A percentile compares a stretch with the other conserved stretches of the same genome.
Conservation (phyloP, 2,329 filamentous ascomycete genomes). For the Grosmannia penicillata region DNA sequence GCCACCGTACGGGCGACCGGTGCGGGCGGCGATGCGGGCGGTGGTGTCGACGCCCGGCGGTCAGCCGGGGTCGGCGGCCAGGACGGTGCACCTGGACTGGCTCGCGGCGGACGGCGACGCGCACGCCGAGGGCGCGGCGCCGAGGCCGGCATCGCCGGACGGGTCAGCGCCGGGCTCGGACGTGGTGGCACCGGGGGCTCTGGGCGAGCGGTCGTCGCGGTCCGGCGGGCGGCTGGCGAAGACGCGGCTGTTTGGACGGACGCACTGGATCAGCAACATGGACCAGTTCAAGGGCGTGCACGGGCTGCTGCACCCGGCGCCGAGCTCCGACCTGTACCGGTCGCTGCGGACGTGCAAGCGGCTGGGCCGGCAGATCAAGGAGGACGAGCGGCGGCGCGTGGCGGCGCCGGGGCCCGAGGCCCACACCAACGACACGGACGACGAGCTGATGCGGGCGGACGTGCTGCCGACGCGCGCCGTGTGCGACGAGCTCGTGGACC, state of each 20-base stretch:
- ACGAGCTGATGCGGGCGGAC: too few relatives aligned
- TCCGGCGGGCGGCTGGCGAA: slow-evolving; percentile 10
- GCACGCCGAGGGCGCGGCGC: too few relatives aligned
- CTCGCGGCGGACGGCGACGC: background rate
- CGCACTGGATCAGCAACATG: slow-evolving; percentile 12
- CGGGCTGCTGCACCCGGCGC: slow-evolving; percentile 16
- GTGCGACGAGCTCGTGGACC: slow-evolving; percentile 33
- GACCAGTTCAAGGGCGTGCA: slow-evolving; percentile 10
- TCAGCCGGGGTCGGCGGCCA: background rate
- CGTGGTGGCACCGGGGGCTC: background rate
- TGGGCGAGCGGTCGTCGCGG: slow-evolving; percentile 5
- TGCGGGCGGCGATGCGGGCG: background rate
- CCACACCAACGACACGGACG: too few relatives aligned
- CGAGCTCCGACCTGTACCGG: slow-evolving; percentile 8
- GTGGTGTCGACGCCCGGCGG: too few relatives aligned
- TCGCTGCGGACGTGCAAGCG: slow-evolving; percentile 24
- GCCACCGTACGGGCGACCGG: slow-evolving; percentile 10
- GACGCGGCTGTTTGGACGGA: slow-evolving; percentile 10
- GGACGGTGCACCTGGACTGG: background rate
- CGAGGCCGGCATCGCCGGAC: background rate
- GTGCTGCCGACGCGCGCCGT: slow-evolving; percentile 21
- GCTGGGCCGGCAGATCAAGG: slow-evolving; percentile 26
- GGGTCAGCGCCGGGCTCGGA: slow-evolving; percentile 2
- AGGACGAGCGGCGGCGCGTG: slow-evolving; percentile 9
- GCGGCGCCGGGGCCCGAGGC: background rate